Base-by-base conservation (phyloP, 495 filamentous ascomycete species). In the Neurospora hispaniola region DNA sequence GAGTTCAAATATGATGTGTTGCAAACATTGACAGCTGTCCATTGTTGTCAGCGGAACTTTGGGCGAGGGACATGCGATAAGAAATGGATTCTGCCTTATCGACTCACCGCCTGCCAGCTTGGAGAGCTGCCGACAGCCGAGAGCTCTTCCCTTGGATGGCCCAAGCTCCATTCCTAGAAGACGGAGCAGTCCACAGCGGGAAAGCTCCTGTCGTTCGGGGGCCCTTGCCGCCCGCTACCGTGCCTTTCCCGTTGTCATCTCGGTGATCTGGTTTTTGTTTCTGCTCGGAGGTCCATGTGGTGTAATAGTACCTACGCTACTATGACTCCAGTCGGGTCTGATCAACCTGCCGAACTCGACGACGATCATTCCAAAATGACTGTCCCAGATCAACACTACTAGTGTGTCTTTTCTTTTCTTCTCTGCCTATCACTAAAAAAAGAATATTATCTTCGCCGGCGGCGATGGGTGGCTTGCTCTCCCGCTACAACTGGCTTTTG, bases 31-130 rank as follows among this genome's bases (percentile, higher is more conserved):
- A 31, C 43, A 2, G 23, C 69, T 73, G 68, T 12, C 69, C 12
- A 38, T 38, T 38, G 39, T 42, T 43, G 39, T 27, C 54, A 62
- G 12, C 54, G 69, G 23, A 73, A 73, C 42, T 38, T 27, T 35
- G 4, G 16, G 8, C 4, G 70, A 27, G 31, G 12, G 69, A n/a
- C 14, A 42, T 23, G 38, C 69, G 69, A 75, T 75, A 75, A 68
- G 73, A 68, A 62, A 42, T 35, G 8, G 18, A 41, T 73, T 75
- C 72, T 71, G 71, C 71, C 62, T 70, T 73, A 72, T 11, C 59
- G 11, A 7, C 40, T 42, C 16, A 75, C 73, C 73, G 71, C 73
- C 68, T 75, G 69, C 70, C 48, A 18, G 48, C 69, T 71, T 42
- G 73, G 39, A 27, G 41, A 31, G 18, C n/a, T 62, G 69, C 5